phyloP scores from a whole-genome alignment of 2,329 filamentous ascomycete genomes.

The Aspergillus fischeri region DNA sequence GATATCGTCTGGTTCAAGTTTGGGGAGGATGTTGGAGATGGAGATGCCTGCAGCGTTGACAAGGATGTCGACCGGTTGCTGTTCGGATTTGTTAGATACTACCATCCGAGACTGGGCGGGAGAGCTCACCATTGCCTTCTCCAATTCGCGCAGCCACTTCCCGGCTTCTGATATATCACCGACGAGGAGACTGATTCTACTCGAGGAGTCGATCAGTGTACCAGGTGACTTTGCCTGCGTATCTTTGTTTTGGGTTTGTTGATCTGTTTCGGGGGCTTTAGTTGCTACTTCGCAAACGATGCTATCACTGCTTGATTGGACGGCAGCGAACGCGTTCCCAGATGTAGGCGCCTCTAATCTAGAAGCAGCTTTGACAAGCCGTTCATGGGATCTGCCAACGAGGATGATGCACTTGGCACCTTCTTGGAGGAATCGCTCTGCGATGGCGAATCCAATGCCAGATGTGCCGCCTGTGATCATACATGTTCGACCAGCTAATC shows the following conservation, averaged over 20 bases:
- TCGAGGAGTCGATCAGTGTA: constrained; percentile 10
- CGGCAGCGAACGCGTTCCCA: not conserved
- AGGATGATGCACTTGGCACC: constrained; percentile 58
- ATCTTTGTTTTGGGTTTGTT: not conserved
- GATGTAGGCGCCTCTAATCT: constrained; percentile 15
- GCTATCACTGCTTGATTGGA: not conserved
- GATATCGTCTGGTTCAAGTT: constrained; percentile 50
- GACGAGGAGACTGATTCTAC: constrained; percentile 27
- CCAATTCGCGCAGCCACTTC: constrained; percentile 33
- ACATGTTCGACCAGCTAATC: constrained; percentile 35
- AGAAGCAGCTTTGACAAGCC: constrained; percentile 40
- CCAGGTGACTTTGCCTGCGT: constrained; percentile 2
- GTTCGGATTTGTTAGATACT: not conserved
- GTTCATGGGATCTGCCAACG: constrained; percentile 53
- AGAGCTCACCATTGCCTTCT: constrained; percentile 35
- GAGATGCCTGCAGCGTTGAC: constrained; percentile 77
- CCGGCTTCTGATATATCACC: constrained; percentile 36
- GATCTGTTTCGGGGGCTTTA: constrained; percentile 15
- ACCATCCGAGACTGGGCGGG: not conserved
- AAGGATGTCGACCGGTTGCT: constrained; percentile 53
- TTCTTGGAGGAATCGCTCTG: constrained; percentile 59
- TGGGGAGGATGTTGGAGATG: constrained; percentile 60
- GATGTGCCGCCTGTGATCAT: constrained; percentile 68
- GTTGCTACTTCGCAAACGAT: constrained; percentile 14
- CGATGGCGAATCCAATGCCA: constrained; percentile 66